These are phyloP conservation scores for Sechiopsis laciniata DNA, from an alignment of 306 rosid species.

Conservation along the genomic window DNA sequence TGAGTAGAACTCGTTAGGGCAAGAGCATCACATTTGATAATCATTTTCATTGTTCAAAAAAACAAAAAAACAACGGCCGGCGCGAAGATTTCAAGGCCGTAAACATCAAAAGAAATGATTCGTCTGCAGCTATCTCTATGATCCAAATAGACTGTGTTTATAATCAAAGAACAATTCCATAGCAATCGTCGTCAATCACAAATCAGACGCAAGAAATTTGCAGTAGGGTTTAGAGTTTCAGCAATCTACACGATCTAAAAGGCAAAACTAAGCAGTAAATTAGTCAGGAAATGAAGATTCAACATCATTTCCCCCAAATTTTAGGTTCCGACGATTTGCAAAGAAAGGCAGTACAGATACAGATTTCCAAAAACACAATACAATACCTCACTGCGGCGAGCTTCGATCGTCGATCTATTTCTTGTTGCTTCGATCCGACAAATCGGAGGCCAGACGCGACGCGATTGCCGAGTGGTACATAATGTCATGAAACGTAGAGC, in stretches of 20 bases:
- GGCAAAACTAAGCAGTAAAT: not conserved
- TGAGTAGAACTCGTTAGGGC: not conserved
- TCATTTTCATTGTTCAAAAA: not conserved
- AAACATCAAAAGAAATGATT: not conserved
- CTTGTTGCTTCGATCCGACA: slow-evolving; percentile 24
- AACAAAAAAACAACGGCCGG: not conserved
- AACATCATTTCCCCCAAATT: slow-evolving; percentile 1
- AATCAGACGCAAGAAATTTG: not conserved
- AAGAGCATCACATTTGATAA: not conserved
- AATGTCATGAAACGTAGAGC: slow-evolving; percentile 57
- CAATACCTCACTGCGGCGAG: slow-evolving; percentile 8
- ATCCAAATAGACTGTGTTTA: not conserved
- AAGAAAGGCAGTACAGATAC: slow-evolving; percentile 16
- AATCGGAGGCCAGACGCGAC: slow-evolving; percentile 61
- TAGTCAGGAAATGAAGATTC: not conserved
- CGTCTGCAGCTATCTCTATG: not conserved
- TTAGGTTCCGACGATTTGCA: slow-evolving; percentile 33
- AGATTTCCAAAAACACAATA: slow-evolving; percentile 16
- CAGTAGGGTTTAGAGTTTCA: not conserved
- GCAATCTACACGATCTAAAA: slow-evolving; percentile 2
- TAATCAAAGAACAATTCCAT: not conserved
- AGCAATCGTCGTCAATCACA: slow-evolving; percentile 12
- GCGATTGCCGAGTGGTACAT: slow-evolving; percentile 83
- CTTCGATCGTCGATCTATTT: slow-evolving; percentile 22
- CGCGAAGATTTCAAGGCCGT: not conserved